Conservation (phyloP, 129 eudicot genomes). For the sunflower (Helianthus annuus) region HanXRQr2.0-SUNRISE NC_035433.2:64967329-64967828, state of each 20-base stretch:
- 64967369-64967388: conserved; percentile 84
- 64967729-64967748: conserved; percentile 67
- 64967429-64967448: neutral
- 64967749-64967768: conserved; percentile 67
- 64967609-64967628: neutral
- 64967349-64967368: conserved; percentile 79
- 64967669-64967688: conserved; percentile 87
- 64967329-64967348: conserved; percentile 75
- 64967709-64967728: conserved; percentile 55
- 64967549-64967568: conserved; percentile 71
- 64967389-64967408: conserved; percentile 81
- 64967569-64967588: conserved; percentile 54
- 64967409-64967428: conserved; percentile 64
- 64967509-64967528: conserved; percentile 37
- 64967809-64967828: neutral
- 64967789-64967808: conserved; percentile 79
- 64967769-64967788: conserved; percentile 76
- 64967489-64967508: conserved; percentile 51
- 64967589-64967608: conserved; percentile 7
- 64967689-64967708: conserved; percentile 74
- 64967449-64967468: conserved; percentile 10
- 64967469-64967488: conserved; percentile 39
- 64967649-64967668: conserved; percentile 75
- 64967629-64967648: neutral
- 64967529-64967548: conserved; percentile 72